phyloP scores from a whole-genome alignment of 2,329 filamentous ascomycete genomes.

The Aspergillus sp. region DNA sequence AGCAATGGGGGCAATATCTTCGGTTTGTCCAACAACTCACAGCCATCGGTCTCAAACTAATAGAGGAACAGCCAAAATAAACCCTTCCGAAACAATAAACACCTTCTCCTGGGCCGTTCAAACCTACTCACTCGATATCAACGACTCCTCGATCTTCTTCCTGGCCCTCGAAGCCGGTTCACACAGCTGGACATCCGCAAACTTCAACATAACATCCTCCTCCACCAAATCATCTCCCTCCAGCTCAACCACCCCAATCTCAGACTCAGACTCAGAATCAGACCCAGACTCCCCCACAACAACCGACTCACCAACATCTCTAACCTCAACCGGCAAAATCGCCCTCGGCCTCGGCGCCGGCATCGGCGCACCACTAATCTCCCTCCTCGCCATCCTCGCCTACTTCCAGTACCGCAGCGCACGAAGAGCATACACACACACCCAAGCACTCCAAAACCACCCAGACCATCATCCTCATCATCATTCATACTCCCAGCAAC shows the following conservation, averaged over 20 bases:
- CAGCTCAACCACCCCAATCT: neutral
- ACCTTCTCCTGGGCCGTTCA: constrained; percentile 11
- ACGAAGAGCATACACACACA: neutral
- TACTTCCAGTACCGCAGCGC: constrained; percentile 6
- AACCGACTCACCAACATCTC: neutral
- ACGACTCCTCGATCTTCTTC: neutral
- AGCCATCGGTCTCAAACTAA: neutral
- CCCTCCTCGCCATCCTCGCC: constrained; percentile 7
- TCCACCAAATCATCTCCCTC: neutral
- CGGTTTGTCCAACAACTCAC: neutral
- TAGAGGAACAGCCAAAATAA: constrained; percentile 3
- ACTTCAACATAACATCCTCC: constrained; percentile 1
- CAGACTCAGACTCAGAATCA: neutral
- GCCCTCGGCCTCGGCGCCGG: constrained; percentile 9
- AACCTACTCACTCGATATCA: constrained; percentile 3
- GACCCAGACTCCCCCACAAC: neutral
- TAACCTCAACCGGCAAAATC: constrained; percentile 12
- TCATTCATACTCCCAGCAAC: neutral
- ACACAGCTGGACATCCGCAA: neutral
- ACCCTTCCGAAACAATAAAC: neutral
- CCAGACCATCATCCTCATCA: neutral
- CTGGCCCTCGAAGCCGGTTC: neutral
- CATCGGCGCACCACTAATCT: constrained; percentile 4
- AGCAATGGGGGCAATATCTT: constrained; percentile 3
- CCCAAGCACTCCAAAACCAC: too few relatives aligned